phyloP scores from a whole-genome alignment of 768 basidiomycete genomes.

The Lactarius psammicola region DNA sequence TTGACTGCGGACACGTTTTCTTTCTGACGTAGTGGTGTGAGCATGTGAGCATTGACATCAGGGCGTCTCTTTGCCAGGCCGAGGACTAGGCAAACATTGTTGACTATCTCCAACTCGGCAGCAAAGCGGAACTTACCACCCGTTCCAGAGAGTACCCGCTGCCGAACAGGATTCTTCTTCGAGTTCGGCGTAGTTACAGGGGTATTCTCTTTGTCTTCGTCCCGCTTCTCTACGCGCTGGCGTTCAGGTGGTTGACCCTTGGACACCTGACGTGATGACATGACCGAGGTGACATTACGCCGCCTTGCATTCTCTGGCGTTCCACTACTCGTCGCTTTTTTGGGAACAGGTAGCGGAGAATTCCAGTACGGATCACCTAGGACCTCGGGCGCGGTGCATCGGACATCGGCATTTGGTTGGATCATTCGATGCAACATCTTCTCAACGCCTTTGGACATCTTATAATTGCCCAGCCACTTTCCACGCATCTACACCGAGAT shows the following conservation, averaged over 20 bases:
- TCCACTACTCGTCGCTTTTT: slow-evolving; percentile 37
- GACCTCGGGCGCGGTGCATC: slow-evolving; percentile 65
- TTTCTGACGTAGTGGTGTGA: slow-evolving; percentile 13
- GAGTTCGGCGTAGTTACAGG: not conserved
- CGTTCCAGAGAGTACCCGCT: slow-evolving; percentile 18
- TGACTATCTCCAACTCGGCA: not conserved
- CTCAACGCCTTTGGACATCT: slow-evolving; percentile 63
- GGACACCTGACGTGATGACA: slow-evolving; percentile 32
- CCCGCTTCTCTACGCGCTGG: slow-evolving; percentile 27
- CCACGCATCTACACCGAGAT: slow-evolving; percentile 55
- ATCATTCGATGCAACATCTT: slow-evolving; percentile 74
- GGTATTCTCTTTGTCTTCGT: slow-evolving; percentile 42
- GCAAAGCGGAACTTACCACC: slow-evolving; percentile 10
- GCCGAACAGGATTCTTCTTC: slow-evolving; percentile 14
- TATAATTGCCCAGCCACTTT: slow-evolving; percentile 84
- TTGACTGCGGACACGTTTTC: slow-evolving; percentile 9
- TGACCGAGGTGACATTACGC: slow-evolving; percentile 39
- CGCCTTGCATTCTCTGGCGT: slow-evolving; percentile 36
- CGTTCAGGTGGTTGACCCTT: slow-evolving; percentile 27
- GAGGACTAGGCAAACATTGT: slow-evolving; percentile 8
- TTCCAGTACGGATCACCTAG: slow-evolving; percentile 71
- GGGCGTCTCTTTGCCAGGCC: slow-evolving; percentile 21
- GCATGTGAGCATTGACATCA: slow-evolving; percentile 13
- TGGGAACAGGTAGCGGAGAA: slow-evolving; percentile 19
- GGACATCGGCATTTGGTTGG: slow-evolving; percentile 74